Conservation (phyloP, 2,329 filamentous ascomycete species). For the Aspergillus aculeatinus region DNA sequence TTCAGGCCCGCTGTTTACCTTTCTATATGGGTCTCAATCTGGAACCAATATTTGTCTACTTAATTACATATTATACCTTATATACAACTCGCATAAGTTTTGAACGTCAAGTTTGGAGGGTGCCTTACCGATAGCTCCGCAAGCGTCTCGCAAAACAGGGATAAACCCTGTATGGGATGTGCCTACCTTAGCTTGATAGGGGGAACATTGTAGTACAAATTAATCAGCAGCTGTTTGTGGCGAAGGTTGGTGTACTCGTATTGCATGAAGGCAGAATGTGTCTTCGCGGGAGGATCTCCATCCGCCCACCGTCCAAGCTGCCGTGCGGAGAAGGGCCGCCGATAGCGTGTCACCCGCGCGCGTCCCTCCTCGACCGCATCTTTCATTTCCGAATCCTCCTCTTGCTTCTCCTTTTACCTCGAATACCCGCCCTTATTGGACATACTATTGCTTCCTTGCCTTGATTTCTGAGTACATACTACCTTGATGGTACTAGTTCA, state of each 20-base stretch:
- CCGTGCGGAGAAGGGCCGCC: constrained; percentile 11
- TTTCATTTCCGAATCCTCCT: not conserved
- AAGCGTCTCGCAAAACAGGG: not conserved
- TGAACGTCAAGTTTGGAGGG: not conserved
- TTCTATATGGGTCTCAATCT: not conserved
- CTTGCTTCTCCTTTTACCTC: not conserved
- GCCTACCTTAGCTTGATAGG: not conserved
- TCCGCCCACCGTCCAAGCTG: not conserved
- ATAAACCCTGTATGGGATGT: not conserved
- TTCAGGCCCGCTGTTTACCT: too few relatives aligned
- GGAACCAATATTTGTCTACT: not conserved
- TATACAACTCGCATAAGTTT: not conserved
- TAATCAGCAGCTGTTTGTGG: not conserved
- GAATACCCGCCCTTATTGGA: not conserved
- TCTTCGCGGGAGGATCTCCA: not conserved
- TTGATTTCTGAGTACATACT: not conserved
- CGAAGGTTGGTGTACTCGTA: not conserved
- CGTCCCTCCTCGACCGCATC: constrained; percentile 17
- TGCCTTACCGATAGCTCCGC: not conserved
- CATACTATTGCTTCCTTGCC: not conserved
- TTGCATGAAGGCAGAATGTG: not conserved
- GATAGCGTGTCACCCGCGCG: constrained; percentile 25
- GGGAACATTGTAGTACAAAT: not conserved
- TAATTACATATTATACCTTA: not conserved
- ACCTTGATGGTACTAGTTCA: not conserved